Conservation (phyloP, 1,139 yeast species). For the Debaryomycetaceae sp. region DNA sequence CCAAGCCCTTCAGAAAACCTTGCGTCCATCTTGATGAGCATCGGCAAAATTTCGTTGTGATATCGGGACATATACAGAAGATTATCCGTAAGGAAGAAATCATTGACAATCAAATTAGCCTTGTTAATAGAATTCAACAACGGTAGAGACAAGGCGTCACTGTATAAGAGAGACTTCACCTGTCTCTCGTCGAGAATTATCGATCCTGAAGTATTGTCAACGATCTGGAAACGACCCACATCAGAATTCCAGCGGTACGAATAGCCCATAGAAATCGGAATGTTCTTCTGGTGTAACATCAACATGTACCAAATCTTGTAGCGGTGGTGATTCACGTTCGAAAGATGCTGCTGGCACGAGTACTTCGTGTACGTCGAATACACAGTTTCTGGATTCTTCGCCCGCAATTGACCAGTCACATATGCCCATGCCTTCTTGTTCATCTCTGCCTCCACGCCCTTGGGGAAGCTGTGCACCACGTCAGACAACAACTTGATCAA, state of each 20-base stretch:
- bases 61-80: slow-evolving; percentile 36
- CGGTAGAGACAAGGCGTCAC: slow-evolving; percentile 32
- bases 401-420: slow-evolving; percentile 34
- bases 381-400: slow-evolving; percentile 40
- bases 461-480: slow-evolving; percentile 35
- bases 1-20: slow-evolving; percentile 30
- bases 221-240: slow-evolving; percentile 33
- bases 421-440: slow-evolving; percentile 39
- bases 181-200: slow-evolving; percentile 30
- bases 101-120: slow-evolving; percentile 35
- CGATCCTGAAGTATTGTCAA: slow-evolving; percentile 22
- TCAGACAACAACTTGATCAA: slow-evolving; percentile 33
- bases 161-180: slow-evolving; percentile 31
- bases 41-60: slow-evolving; percentile 37
- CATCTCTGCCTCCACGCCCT: slow-evolving; percentile 30
- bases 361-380: slow-evolving; percentile 42
- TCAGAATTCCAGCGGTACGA: slow-evolving; percentile 39
- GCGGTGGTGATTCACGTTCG: slow-evolving; percentile 35
- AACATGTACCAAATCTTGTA: slow-evolving; percentile 36
- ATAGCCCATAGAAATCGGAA: slow-evolving; percentile 18
- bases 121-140: slow-evolving; percentile 28
- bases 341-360: slow-evolving; percentile 38
- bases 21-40: slow-evolving; percentile 27
- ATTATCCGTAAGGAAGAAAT: slow-evolving; percentile 36
- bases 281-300: slow-evolving; percentile 27